Percentiles rank a stretch among this genome's conserved stretches.
These are phyloP conservation scores for Fagus crenata DNA, from an alignment of 306 rosid species.

Conservation along the genomic window DNA sequence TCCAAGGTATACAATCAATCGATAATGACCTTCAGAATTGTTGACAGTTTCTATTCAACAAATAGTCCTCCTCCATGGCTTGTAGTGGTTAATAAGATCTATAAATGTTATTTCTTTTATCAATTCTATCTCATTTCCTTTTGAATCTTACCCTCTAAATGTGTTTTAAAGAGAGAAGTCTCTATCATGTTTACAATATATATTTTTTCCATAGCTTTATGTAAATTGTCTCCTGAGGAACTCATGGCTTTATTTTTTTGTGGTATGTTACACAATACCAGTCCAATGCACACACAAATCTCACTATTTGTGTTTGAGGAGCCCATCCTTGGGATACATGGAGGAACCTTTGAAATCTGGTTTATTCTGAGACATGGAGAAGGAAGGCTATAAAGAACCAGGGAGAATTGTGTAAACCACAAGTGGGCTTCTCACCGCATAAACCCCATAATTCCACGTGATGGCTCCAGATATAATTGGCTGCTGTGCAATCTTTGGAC, in stretches of 20 bases:
- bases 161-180: background rate
- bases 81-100: too few species aligned
- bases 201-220: background rate
- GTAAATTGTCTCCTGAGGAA: background rate
- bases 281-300: too few species aligned
- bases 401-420: too few species aligned
- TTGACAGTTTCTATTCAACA: too few species aligned
- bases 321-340: conserved; percentile 8
- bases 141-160: background rate
- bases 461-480: conserved; percentile 28
- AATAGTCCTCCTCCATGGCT: too few species aligned
- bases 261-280: too few species aligned
- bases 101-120: too few species aligned
- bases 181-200: background rate
- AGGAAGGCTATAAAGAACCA: background rate
- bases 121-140: background rate
- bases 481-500: conserved; percentile 20
- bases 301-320: background rate
- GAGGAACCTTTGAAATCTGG: conserved; percentile 23
- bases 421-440: conserved; percentile 28
- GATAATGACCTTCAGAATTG: too few species aligned
- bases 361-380: background rate
- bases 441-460: conserved; percentile 17
- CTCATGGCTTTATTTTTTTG: background rate
- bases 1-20: too few species aligned